These are phyloP conservation scores for Huntiella moniliformis DNA, from an alignment of 2,329 filamentous ascomycete genomes.

Conservation along the genomic window DNA sequence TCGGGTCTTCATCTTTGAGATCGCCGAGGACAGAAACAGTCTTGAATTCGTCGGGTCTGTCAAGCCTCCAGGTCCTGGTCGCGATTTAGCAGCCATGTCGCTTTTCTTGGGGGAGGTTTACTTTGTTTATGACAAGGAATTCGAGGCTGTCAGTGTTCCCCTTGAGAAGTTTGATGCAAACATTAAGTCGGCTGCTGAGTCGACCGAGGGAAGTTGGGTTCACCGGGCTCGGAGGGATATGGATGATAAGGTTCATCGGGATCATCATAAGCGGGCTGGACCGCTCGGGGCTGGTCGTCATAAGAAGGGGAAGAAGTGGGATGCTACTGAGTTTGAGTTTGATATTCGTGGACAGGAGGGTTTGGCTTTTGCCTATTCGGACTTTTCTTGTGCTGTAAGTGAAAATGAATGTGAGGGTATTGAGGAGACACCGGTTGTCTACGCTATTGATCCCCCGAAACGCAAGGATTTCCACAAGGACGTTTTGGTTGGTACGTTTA, in stretches of 20 bases:
- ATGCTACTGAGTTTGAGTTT: slow-evolving; percentile 5
- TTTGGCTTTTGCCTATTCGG: slow-evolving; percentile 11
- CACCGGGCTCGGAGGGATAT: too few species aligned
- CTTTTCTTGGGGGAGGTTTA: slow-evolving; percentile 9
- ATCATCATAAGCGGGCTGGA: neutral
- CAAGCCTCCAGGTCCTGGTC: slow-evolving; percentile 7
- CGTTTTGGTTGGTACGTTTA: slow-evolving; percentile 7
- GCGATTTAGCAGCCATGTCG: slow-evolving; percentile 9
- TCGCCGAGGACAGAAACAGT: slow-evolving; percentile 1
- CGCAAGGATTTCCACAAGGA: slow-evolving; percentile 8
- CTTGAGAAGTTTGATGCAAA: slow-evolving; percentile 4
- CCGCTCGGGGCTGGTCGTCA: neutral
- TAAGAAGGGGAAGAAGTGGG: slow-evolving; percentile 5
- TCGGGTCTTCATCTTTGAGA: slow-evolving; percentile 8
- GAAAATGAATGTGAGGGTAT: slow-evolving; percentile 4
- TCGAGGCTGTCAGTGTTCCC: slow-evolving; percentile 6
- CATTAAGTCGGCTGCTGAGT: neutral
- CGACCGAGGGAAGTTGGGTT: too few species aligned
- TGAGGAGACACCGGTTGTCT: slow-evolving; percentile 9
- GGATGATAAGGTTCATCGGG: too few species aligned
- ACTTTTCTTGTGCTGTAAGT: slow-evolving; percentile 7
- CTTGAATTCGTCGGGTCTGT: slow-evolving; percentile 8
- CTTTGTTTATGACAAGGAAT: slow-evolving; percentile 10
- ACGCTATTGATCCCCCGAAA: slow-evolving; percentile 12
- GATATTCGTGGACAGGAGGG: slow-evolving; percentile 9